A percentile compares a stretch with the other conserved stretches of the same genome.
phyloP scores from a whole-genome alignment of 345 rosid species.

The Mangifera indica region DNA sequence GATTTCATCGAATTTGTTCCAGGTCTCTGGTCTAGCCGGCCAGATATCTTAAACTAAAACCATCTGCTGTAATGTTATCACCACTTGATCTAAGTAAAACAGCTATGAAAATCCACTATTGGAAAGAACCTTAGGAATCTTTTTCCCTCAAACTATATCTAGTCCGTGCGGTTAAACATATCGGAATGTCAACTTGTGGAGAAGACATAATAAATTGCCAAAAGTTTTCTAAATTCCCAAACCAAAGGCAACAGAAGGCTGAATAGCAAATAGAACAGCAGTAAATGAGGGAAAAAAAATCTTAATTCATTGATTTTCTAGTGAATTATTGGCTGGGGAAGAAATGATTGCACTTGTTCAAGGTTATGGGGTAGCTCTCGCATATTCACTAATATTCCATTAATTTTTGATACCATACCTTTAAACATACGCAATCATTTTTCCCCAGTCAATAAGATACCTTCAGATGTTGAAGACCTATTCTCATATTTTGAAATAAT shows the following conservation, averaged over 20 bases:
- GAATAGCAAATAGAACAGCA: slow-evolving; percentile 1
- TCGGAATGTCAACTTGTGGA: background rate
- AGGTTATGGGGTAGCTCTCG: background rate
- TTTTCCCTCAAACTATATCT: background rate
- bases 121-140: background rate
- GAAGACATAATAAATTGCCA: background rate
- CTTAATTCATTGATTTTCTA: background rate
- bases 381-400: background rate
- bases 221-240: background rate
- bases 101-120: background rate
- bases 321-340: no score
- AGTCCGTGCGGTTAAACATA: background rate
- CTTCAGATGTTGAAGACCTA: background rate
- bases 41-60: background rate
- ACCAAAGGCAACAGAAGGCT: slow-evolving; percentile 2
- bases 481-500: background rate
- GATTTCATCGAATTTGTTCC: background rate
- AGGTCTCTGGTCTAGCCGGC: background rate
- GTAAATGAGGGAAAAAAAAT: background rate
- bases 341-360: no score
- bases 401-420: background rate
- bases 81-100: background rate
- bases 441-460: background rate
- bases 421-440: background rate
- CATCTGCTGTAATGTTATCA: background rate